Base-by-base conservation (phyloP, 768 basidiomycete genomes). In the Mycena venus region DNA sequence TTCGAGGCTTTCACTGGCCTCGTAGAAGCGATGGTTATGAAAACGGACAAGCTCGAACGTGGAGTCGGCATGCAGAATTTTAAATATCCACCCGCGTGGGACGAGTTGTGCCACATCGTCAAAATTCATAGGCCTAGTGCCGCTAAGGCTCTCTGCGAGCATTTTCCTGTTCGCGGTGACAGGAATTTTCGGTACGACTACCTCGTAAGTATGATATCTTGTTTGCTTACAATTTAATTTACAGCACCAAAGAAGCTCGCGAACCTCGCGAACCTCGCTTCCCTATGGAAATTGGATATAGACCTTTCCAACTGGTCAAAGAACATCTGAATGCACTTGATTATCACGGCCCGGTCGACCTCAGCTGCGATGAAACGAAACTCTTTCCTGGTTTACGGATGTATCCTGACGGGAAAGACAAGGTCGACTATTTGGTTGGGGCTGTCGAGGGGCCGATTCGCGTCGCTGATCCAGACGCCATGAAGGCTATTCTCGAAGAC, bases 351-450 rank as follows among this genome's bases (percentile, higher is more conserved):
- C 85, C 82, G 0, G 60, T 84, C n/a, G 81, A 70, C 0, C 66
- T 86, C 0, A 77, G 76, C 32, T 84, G 81, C 31, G 85, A 87
- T 61, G 85, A 87, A 70, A 86, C 85, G 2, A 84, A 86, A 63
- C 77, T 86, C 0, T 67, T 77, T 11, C 38, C 79, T 0, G 59
- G 76, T 2, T 70, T 82, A 9, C 75, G 78, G 0, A 53, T 80
- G 1, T 82, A 78, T 67, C 82, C 61, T 14, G 83, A 85, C 71
- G 3, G n/a, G 0, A 51, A 73, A 3, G 31, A 75, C 2, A 51
- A 80, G 3, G 32, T 31, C 0, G 76, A 76, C 53, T 83, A 70
- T 60, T 55, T 85, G 14, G 64, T 84, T 53, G 83, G 85, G 0
- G 73, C 51, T n/a, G 42, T 68, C 1, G 77, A 68, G 0, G 83